A percentile compares a stretch with the other conserved stretches of the same genome.
These are phyloP conservation scores for Aspergillus ruber DNA, from an alignment of 2,329 filamentous ascomycete genomes.

Conservation along the genomic window DNA sequence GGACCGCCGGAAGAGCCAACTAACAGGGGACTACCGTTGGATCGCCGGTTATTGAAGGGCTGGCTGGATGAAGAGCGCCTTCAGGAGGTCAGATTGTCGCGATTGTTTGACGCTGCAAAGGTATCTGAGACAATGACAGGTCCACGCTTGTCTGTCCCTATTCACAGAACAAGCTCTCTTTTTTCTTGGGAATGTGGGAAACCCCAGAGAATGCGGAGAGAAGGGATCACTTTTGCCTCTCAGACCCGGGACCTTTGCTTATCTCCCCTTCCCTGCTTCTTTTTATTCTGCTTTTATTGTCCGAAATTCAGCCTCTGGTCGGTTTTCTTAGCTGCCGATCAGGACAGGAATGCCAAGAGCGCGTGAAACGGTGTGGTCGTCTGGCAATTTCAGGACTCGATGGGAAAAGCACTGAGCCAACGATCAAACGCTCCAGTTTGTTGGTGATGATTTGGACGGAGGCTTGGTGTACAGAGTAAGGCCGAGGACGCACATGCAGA, in stretches of 20 bases:
- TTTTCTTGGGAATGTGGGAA: background rate
- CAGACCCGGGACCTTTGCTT: background rate
- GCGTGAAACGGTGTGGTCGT: constrained; percentile 13
- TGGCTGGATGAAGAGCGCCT: background rate
- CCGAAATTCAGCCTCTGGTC: background rate
- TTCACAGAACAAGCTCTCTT: no score
- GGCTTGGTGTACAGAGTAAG: background rate
- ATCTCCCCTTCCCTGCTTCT: background rate
- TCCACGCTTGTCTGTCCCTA: background rate
- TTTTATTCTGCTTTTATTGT: background rate
- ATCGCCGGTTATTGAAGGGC: no score
- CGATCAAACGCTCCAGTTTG: background rate
- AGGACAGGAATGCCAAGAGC: constrained; percentile 10
- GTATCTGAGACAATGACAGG: background rate
- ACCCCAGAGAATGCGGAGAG: background rate
- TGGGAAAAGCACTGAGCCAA: constrained; percentile 10
- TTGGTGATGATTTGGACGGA: background rate
- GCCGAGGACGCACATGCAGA: constrained; percentile 2
- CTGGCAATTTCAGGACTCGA: constrained; percentile 1
- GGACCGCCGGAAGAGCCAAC: background rate
- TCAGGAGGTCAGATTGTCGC: background rate
- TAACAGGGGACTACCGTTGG: background rate
- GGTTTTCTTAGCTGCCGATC: background rate
- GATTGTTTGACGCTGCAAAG: background rate
- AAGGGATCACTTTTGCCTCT: background rate